Percentiles rank a stretch among this genome's conserved stretches.
phyloP scores from a whole-genome alignment of 345 rosid genomes.

The Melaleuca quinquenervia region DNA sequence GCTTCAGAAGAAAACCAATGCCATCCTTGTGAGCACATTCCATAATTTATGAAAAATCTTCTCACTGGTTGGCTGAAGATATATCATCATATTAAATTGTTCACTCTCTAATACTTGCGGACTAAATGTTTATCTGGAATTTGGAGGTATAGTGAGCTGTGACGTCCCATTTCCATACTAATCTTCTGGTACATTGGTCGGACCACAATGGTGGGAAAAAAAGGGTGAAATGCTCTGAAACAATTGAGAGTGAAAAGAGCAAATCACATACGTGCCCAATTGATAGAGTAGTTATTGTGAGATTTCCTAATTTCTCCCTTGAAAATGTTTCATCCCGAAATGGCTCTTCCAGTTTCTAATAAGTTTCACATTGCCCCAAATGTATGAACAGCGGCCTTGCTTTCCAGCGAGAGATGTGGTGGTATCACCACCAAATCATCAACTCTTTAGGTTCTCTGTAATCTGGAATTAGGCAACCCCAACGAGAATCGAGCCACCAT shows the following conservation, averaged over 20 bases:
- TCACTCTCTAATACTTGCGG: background rate
- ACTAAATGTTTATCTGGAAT: background rate
- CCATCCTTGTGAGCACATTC: background rate
- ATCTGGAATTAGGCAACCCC: background rate
- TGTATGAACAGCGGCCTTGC: background rate
- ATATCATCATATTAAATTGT: background rate
- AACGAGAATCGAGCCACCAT: background rate
- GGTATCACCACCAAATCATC: background rate
- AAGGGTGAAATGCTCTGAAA: background rate
- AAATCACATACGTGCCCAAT: background rate
- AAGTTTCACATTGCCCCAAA: background rate
- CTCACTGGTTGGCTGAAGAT: background rate
- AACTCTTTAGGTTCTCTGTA: background rate
- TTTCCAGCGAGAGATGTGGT: background rate
- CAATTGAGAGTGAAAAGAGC: background rate
- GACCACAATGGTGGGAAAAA: background rate
- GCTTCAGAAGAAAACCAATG: background rate
- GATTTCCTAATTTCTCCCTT: background rate
- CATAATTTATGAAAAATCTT: background rate
- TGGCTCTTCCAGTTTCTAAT: background rate
- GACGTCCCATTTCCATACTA: background rate
- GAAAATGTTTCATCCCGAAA: background rate
- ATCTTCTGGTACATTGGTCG: too few species aligned
- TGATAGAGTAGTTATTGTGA: background rate
- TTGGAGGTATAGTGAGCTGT: too few species aligned